Conservation (phyloP, 2,329 filamentous ascomycete genomes). For the Metarhizium brunneum region DNA sequence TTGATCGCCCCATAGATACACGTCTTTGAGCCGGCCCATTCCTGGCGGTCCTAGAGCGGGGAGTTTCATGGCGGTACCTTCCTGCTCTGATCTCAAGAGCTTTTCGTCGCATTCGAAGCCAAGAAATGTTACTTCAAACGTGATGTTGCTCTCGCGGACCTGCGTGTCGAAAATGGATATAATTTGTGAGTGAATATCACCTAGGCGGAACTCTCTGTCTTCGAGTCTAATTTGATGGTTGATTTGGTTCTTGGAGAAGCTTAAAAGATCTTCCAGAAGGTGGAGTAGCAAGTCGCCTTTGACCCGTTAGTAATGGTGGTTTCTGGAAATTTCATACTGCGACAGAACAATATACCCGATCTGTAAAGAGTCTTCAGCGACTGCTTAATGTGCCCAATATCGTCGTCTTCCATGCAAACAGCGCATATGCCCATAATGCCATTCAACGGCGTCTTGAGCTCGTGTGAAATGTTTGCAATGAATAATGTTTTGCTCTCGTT, state of each 20-base stretch:
- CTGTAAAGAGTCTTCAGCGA: conserved; percentile 81
- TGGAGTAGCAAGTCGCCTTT: conserved; percentile 66
- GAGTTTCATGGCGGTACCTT: conserved; percentile 27
- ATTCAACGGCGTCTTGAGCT: conserved; percentile 90
- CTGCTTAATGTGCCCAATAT: conserved; percentile 66
- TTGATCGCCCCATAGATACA: conserved; percentile 87
- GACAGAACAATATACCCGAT: conserved; percentile 15
- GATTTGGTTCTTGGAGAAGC: conserved; percentile 92
- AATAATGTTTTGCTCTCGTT: conserved; percentile 97
- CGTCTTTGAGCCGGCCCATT: conserved; percentile 64
- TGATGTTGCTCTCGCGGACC: conserved; percentile 68
- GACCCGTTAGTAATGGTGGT: neutral
- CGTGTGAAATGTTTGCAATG: conserved; percentile 83
- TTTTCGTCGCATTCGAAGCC: conserved; percentile 16
- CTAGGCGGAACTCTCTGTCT: conserved; percentile 74
- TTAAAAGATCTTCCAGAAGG: conserved; percentile 78
- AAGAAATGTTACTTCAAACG: conserved; percentile 64
- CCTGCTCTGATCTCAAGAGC: conserved; percentile 22
- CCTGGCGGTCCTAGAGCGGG: conserved; percentile 57
- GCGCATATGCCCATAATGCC: conserved; percentile 92
- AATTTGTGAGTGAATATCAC: conserved; percentile 77
- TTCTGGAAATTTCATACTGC: neutral
- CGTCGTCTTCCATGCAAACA: conserved; percentile 86
- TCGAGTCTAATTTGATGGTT: conserved; percentile 75
- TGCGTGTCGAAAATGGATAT: conserved; percentile 85